phyloP scores from a whole-genome alignment of 345 rosid species.

The Hevea brasiliensis region DNA sequence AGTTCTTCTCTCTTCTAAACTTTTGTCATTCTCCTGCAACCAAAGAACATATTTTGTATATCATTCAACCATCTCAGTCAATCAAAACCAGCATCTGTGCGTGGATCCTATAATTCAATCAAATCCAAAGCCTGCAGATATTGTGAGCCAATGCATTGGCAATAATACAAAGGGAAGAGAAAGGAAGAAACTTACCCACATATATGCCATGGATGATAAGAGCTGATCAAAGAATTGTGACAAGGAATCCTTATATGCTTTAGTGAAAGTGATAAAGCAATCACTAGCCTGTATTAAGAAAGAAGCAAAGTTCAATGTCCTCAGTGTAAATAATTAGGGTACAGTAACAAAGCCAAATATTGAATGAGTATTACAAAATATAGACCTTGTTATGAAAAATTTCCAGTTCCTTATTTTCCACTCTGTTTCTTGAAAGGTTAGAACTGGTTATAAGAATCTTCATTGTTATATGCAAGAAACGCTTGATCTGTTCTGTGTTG shows the following conservation, averaged over 20 bases:
- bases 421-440: not conserved
- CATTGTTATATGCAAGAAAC: conserved; percentile 5
- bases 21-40: conserved; percentile 8
- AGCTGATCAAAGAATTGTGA: conserved; percentile 11
- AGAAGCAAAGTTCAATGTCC: not conserved
- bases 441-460: not conserved
- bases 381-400: no score
- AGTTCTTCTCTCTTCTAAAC: conserved; percentile 4
- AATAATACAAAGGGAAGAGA: not conserved
- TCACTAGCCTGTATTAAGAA: conserved; percentile 12
- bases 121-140: not conserved
- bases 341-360: not conserved
- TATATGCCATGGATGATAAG: not conserved
- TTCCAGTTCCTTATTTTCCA: not conserved
- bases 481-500: not conserved
- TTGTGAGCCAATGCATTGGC: not conserved
- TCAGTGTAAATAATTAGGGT: not conserved
- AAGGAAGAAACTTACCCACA: conserved; percentile 18
- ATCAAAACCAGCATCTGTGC: not conserved
- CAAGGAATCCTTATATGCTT: not conserved
- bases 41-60: not conserved
- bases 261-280: conserved; percentile 13
- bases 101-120: no score
- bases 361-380: not conserved
- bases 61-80: not conserved